These are phyloP conservation scores for Russula sp. DNA, from an alignment of 768 basidiomycete species.

Conservation along the genomic window DNA sequence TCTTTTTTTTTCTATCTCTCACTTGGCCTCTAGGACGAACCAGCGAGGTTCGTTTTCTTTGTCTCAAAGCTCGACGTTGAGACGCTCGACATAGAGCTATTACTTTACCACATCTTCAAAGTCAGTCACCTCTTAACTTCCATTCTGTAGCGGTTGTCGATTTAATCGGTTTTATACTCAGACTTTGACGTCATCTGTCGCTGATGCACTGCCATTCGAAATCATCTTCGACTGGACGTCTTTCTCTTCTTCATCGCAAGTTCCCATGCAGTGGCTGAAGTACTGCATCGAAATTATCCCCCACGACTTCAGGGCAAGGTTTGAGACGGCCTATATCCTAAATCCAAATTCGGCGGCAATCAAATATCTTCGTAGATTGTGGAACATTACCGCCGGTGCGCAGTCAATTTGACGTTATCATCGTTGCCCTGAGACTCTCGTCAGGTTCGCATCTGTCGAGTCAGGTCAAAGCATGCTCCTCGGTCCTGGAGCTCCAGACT, in stretches of 20 bases:
- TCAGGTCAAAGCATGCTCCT: constrained; percentile 56
- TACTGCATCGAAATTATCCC: constrained; percentile 75
- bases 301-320: constrained; percentile 60
- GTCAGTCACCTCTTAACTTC: constrained; percentile 38
- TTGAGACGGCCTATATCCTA: constrained; percentile 60
- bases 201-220: constrained; percentile 54
- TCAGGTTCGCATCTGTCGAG: constrained; percentile 27
- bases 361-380: constrained; percentile 71
- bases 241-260: constrained; percentile 69
- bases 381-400: constrained; percentile 61
- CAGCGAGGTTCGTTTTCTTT: constrained; percentile 58
- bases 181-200: constrained; percentile 52
- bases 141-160: neutral
- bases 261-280: constrained; percentile 80
- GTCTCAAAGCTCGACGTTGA: constrained; percentile 75
- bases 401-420: neutral
- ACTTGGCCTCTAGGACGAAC: constrained; percentile 38
- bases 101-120: constrained; percentile 78
- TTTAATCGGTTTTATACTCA: constrained; percentile 31
- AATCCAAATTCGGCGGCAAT: constrained; percentile 71
- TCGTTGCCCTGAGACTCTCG: constrained; percentile 4
- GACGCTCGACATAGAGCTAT: constrained; percentile 69
- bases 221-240: constrained; percentile 80
- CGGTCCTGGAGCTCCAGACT: constrained; percentile 56
- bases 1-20: neutral